These are phyloP conservation scores for Globisporangium sylvaticum DNA, from an alignment of 352 stramenopile genomes.

Conservation along the genomic window DNA sequence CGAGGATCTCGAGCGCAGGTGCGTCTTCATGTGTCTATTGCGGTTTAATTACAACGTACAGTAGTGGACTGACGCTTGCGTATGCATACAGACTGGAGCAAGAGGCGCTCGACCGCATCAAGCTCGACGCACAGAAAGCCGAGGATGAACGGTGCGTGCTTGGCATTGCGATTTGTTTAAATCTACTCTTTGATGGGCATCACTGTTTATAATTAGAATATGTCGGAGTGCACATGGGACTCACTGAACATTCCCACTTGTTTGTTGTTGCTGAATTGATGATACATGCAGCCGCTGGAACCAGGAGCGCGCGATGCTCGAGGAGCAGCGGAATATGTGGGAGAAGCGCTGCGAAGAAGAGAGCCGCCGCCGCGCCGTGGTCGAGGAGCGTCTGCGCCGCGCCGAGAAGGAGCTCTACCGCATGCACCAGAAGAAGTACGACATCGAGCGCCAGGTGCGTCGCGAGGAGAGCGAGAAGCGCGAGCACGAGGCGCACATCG, in stretches of 20 bases:
- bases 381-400: slow-evolving; percentile 75
- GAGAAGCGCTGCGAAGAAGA: slow-evolving; percentile 80
- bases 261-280: background rate
- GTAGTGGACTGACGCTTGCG: background rate
- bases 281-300: slow-evolving; percentile 48
- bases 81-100: slow-evolving; percentile 49
- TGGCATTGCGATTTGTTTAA: slow-evolving; percentile 1
- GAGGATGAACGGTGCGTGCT: slow-evolving; percentile 72
- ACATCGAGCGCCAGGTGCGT: slow-evolving; percentile 80
- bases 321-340: slow-evolving; percentile 64
- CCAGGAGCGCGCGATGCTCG: slow-evolving; percentile 50
- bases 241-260: too few species aligned
- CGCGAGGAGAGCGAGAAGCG: slow-evolving; percentile 84
- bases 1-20: slow-evolving; percentile 78
- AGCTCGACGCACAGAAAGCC: slow-evolving; percentile 74
- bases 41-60: background rate
- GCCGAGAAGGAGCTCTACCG: slow-evolving; percentile 87
- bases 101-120: slow-evolving; percentile 80
- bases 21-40: background rate
- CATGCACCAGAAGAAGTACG: slow-evolving; percentile 90
- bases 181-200: background rate
- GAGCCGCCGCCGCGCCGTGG: slow-evolving; percentile 52
- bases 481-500: slow-evolving; percentile 82
- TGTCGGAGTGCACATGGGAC: background rate
- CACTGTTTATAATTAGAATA: slow-evolving; percentile 7